Evolutionary conservation across 2,329 filamentous ascomycete genomes (phyloP).

Genomic region (Ambrosiella xylebori): DNA sequence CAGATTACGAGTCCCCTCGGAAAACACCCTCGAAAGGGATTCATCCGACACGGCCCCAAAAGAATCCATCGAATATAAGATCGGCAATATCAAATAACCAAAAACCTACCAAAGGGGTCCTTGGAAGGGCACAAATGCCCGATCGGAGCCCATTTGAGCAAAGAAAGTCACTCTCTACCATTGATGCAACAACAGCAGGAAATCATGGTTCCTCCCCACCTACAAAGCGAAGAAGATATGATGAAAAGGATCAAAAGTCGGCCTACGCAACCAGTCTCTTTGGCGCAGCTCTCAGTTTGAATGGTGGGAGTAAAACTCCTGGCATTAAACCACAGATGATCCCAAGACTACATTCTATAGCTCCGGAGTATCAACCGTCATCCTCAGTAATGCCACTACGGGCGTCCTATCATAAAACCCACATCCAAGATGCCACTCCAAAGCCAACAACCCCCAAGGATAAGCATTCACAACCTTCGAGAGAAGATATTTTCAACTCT

Average conservation of each 20-base stretch:
- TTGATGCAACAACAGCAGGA: neutral
- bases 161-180: neutral
- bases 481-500: neutral
- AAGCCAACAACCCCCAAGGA: neutral
- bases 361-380: neutral
- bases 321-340: conserved; percentile 2
- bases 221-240: conserved; percentile 15
- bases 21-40: neutral
- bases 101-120: conserved; percentile 4
- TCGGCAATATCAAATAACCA: neutral
- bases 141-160: conserved; percentile 9
- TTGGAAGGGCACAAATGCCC: conserved; percentile 6
- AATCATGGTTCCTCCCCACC: neutral
- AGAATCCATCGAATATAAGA: too few relatives aligned
- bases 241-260: conserved; percentile 21
- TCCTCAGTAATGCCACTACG: conserved; percentile 1
- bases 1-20: conserved; percentile 9
- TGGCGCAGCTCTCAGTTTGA: conserved; percentile 27
- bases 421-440: neutral
- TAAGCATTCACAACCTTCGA: neutral
- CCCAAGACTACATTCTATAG: conserved; percentile 6
- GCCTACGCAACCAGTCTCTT: conserved; percentile 35
- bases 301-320: neutral
- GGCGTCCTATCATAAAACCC: conserved; percentile 2
- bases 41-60: conserved; percentile 2